Percentiles rank a stretch among this genome's conserved stretches.
These are phyloP conservation scores for Cryomyces minteri DNA, from an alignment of 495 filamentous ascomycete genomes.

Conservation along the genomic window DNA sequence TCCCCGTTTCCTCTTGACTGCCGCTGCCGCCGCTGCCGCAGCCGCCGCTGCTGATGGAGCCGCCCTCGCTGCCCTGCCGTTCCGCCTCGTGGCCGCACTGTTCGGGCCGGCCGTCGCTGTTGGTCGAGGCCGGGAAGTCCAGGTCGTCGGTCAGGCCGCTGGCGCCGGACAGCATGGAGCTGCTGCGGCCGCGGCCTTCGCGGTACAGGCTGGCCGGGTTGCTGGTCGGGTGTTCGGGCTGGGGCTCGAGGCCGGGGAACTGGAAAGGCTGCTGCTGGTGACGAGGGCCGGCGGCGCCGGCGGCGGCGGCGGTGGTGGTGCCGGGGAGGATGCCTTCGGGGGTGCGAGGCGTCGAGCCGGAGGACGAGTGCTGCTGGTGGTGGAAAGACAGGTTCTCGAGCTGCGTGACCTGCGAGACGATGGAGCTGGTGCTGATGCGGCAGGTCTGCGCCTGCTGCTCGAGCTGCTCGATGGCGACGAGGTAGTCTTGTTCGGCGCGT, in stretches of 20 bases:
- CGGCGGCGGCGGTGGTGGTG: slow-evolving; percentile 8
- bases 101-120: too few relatives aligned
- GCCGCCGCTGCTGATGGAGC: too few relatives aligned
- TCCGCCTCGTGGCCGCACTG: too few relatives aligned
- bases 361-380: slow-evolving; percentile 3
- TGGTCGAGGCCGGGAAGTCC: slow-evolving; percentile 7
- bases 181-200: slow-evolving; percentile 33
- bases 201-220: slow-evolving; percentile 4
- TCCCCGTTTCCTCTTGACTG: too few relatives aligned
- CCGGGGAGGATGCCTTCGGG: slow-evolving; percentile 18
- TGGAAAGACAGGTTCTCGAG: slow-evolving; percentile 8
- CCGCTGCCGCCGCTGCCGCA: too few relatives aligned
- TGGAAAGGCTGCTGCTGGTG: slow-evolving; percentile 10
- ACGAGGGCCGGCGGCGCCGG: slow-evolving; percentile 7
- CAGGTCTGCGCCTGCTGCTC: slow-evolving; percentile 9
- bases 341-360: slow-evolving; percentile 12
- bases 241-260: slow-evolving; percentile 10
- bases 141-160: slow-evolving; percentile 42
- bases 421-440: slow-evolving; percentile 2
- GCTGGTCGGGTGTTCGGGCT: slow-evolving; percentile 4
- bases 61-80: too few relatives aligned
- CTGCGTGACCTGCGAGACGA: slow-evolving; percentile 9
- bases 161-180: slow-evolving; percentile 48
- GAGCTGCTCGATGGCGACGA: slow-evolving; percentile 16
- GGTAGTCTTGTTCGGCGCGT: slow-evolving; percentile 31